These are phyloP conservation scores for Apiospora sp. DNA, from an alignment of 2,329 filamentous ascomycete species.

Conservation along the genomic window DNA sequence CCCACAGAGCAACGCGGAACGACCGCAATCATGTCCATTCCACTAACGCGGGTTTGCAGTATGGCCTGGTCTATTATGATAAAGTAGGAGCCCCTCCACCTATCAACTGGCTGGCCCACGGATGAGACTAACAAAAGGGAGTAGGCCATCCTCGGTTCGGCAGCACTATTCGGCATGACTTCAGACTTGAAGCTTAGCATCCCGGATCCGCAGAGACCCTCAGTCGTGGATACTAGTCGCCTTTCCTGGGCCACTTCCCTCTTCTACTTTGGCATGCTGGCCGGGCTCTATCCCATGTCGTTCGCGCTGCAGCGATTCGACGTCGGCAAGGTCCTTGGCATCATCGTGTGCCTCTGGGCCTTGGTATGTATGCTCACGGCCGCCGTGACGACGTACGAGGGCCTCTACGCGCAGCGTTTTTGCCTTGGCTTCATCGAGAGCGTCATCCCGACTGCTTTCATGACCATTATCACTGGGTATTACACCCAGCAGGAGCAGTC, in stretches of 20 bases:
- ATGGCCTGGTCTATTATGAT: slow-evolving; percentile 75
- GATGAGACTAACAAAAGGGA: slow-evolving; percentile 41
- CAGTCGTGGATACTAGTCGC: slow-evolving; percentile 69
- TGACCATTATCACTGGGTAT: slow-evolving; percentile 67
- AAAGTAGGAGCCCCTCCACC: slow-evolving; percentile 54
- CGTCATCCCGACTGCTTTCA: slow-evolving; percentile 71
- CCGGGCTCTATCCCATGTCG: slow-evolving; percentile 76
- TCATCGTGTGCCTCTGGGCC: slow-evolving; percentile 71
- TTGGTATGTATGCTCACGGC: slow-evolving; percentile 74
- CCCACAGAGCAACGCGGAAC: background rate
- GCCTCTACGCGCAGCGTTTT: slow-evolving; percentile 72
- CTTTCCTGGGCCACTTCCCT: slow-evolving; percentile 80
- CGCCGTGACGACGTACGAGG: slow-evolving; percentile 67
- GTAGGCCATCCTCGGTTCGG: slow-evolving; percentile 73
- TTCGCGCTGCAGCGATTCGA: slow-evolving; percentile 74
- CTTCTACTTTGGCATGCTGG: slow-evolving; percentile 84
- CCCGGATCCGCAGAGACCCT: slow-evolving; percentile 54
- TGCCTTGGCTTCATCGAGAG: slow-evolving; percentile 70
- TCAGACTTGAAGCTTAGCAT: slow-evolving; percentile 68
- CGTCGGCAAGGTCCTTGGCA: slow-evolving; percentile 69
- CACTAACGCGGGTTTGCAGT: slow-evolving; percentile 46
- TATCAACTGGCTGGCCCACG: background rate
- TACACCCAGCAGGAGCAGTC: slow-evolving; percentile 73
- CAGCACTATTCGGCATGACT: slow-evolving; percentile 80
- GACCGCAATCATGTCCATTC: background rate